Evolutionary conservation across 768 basidiomycete species (phyloP).

Genomic region (Daedaleopsis nitida): DNA sequence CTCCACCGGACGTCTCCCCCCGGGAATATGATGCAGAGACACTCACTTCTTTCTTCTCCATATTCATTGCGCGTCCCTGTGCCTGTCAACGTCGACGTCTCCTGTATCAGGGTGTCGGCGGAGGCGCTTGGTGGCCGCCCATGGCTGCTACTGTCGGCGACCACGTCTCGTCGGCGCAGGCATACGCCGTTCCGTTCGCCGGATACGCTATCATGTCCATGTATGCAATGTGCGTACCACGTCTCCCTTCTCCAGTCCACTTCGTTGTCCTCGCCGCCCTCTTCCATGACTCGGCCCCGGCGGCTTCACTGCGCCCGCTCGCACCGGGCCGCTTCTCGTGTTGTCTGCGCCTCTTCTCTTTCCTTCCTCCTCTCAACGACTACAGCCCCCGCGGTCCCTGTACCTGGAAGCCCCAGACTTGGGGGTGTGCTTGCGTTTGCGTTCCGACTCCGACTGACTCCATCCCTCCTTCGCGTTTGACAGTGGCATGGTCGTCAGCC

Average conservation of each 20-base stretch:
- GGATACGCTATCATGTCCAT: conserved; percentile 60
- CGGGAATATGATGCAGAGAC: neutral
- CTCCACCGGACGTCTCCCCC: neutral
- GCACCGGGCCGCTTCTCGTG: conserved; percentile 1
- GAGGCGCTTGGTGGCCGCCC: conserved; percentile 70
- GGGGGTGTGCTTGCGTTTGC: no score
- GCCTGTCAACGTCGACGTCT: neutral
- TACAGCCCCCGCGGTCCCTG: neutral
- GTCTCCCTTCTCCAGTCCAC: no score
- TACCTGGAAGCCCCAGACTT: no score
- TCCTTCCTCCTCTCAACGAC: neutral
- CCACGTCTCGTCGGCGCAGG: conserved; percentile 45
- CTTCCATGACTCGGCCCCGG: neutral
- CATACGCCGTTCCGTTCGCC: conserved; percentile 61
- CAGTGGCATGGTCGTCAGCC: conserved; percentile 57
- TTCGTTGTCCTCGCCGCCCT: neutral
- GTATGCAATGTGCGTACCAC: conserved; percentile 52
- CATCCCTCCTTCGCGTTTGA: conserved; percentile 2
- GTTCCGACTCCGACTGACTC: neutral
- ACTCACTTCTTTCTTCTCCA: no score
- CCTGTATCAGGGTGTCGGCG: conserved; percentile 52
- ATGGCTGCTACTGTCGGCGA: conserved; percentile 62
- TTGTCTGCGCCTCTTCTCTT: neutral
- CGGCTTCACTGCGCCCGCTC: neutral
- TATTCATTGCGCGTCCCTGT: no score